Percentiles rank a stretch among this genome's conserved stretches.
These are phyloP conservation scores for Cladophialophora bantiana DNA, from an alignment of 2,329 filamentous ascomycete species.

Conservation along the genomic window DNA sequence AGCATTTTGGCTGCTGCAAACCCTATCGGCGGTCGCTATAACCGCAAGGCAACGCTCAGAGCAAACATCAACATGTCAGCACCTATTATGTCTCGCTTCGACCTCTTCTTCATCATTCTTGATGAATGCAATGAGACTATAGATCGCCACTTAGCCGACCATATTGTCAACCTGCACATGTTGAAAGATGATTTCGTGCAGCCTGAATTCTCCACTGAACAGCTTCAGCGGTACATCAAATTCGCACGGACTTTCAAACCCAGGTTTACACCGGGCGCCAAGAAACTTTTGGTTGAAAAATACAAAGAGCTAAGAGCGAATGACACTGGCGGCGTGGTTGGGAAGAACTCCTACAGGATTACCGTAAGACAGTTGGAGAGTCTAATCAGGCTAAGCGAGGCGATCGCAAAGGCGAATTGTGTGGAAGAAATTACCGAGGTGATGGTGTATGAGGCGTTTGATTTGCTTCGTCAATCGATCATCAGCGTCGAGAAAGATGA, in stretches of 20 bases:
- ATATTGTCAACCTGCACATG: conserved; percentile 94
- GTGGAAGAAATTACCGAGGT: conserved; percentile 84
- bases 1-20: conserved; percentile 96
- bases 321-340: conserved; percentile 89
- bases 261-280: conserved; percentile 87
- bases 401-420: conserved; percentile 98
- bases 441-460: conserved; percentile 91
- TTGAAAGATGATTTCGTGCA: conserved; percentile 88
- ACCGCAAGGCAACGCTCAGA: conserved; percentile 90
- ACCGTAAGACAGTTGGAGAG: conserved; percentile 95
- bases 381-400: conserved; percentile 93
- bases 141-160: conserved; percentile 88
- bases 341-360: conserved; percentile 95
- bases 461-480: conserved; percentile 89
- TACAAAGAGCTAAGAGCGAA: conserved; percentile 96
- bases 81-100: conserved; percentile 99
- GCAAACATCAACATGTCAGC: conserved; percentile 99
- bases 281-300: conserved; percentile 81
- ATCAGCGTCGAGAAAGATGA: conserved; percentile 98
- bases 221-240: conserved; percentile 94
- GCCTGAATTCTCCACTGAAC: conserved; percentile 94
- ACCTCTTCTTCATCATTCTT: conserved; percentile 96
- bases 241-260: conserved; percentile 95
- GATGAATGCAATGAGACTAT: conserved; percentile 95
- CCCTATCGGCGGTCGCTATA: conserved; percentile 94